These are phyloP conservation scores for Chrysoporthe austroafricana DNA, from an alignment of 2,329 filamentous ascomycete genomes.

Conservation along the genomic window DNA sequence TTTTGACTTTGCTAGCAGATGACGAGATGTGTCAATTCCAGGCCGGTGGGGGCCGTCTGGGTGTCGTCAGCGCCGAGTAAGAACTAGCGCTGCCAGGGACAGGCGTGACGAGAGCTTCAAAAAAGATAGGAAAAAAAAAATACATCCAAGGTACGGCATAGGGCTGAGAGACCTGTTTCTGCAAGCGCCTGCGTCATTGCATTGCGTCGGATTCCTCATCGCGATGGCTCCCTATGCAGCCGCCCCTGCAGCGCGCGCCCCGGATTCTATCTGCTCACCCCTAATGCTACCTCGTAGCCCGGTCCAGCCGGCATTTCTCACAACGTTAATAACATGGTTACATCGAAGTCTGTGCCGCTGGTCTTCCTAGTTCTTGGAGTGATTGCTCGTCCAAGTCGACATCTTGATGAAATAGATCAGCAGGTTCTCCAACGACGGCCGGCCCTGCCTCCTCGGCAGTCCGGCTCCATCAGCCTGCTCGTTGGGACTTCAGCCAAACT, in stretches of 20 bases:
- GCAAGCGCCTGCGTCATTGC: too few relatives aligned
- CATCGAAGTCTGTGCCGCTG: background rate
- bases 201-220: too few relatives aligned
- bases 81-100: background rate
- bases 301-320: background rate
- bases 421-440: background rate
- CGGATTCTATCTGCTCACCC: too few relatives aligned
- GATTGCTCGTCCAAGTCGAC: background rate
- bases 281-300: background rate
- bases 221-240: too few relatives aligned
- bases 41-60: background rate
- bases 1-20: background rate
- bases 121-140: background rate
- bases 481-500: slow-evolving; percentile 9
- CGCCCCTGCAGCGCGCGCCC: too few relatives aligned
- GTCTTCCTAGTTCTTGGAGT: background rate
- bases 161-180: too few relatives aligned
- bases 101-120: background rate
- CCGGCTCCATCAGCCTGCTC: background rate
- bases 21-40: too few relatives aligned
- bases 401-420: background rate
- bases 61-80: background rate
- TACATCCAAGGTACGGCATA: too few relatives aligned
- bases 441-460: background rate
- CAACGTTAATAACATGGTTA: background rate